These are phyloP conservation scores for Chaetomium sp. DNA, from an alignment of 2,329 filamentous ascomycete species.

Conservation along the genomic window DNA sequence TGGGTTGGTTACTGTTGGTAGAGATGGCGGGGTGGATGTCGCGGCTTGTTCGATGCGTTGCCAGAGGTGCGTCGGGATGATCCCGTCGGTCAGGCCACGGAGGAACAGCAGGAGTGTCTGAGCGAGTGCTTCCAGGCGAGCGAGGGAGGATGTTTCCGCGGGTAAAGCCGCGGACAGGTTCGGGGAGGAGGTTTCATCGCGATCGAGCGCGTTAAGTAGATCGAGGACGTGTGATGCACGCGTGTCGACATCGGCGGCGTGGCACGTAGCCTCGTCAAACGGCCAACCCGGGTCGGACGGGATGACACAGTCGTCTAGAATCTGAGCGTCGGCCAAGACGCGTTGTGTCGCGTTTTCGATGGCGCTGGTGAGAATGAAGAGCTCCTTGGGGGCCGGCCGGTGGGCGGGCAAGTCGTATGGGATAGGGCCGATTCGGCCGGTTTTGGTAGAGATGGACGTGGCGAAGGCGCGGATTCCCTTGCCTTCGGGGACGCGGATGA, in stretches of 20 bases:
- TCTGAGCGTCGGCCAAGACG: slow-evolving; percentile 53
- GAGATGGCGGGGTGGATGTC: slow-evolving; percentile 19
- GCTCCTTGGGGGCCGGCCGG: slow-evolving; percentile 78
- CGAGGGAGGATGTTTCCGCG: slow-evolving; percentile 54
- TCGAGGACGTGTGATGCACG: slow-evolving; percentile 28
- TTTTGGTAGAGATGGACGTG: slow-evolving; percentile 26
- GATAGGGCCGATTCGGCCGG: slow-evolving; percentile 40
- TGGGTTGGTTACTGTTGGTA: not conserved
- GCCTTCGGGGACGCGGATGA: slow-evolving; percentile 78
- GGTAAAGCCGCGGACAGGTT: slow-evolving; percentile 54
- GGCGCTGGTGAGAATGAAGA: slow-evolving; percentile 82
- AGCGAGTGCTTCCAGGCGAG: slow-evolving; percentile 68
- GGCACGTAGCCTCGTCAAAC: slow-evolving; percentile 40
- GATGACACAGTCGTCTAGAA: slow-evolving; percentile 48
- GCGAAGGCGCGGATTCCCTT: slow-evolving; percentile 55
- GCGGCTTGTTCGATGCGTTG: slow-evolving; percentile 53
- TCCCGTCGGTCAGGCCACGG: slow-evolving; percentile 66
- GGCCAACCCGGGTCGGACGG: slow-evolving; percentile 56
- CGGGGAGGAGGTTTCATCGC: slow-evolving; percentile 41
- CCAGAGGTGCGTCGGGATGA: slow-evolving; percentile 69
- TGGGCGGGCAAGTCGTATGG: slow-evolving; percentile 53
- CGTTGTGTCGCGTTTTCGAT: slow-evolving; percentile 55
- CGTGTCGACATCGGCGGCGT: slow-evolving; percentile 22
- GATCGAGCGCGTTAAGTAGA: slow-evolving; percentile 65
- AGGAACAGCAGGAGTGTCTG: slow-evolving; percentile 71